Percentiles rank a stretch among this genome's conserved stretches.
Evolutionary conservation across 495 filamentous ascomycete species (phyloP).

Genomic region (Entonaema liquescens): DNA sequence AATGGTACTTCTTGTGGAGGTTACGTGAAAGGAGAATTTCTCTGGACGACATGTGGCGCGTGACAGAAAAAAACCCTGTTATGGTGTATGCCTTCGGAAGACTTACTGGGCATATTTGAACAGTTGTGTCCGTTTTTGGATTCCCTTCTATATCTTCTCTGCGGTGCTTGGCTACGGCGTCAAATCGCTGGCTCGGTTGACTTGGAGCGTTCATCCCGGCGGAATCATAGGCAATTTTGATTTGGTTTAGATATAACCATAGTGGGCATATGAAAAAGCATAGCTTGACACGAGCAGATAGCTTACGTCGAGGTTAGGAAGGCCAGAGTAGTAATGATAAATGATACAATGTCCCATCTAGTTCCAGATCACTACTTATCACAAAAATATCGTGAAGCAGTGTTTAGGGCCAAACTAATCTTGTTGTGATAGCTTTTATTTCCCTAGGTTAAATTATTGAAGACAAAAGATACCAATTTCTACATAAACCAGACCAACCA

Average conservation of each 20-base stretch:
- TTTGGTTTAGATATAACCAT: neutral
- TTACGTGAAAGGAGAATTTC: too few relatives aligned
- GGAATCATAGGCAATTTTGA: neutral
- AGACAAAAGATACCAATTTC: constrained; percentile 31
- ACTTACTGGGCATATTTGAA: neutral
- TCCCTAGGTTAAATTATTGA: constrained; percentile 20
- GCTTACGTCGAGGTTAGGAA: neutral
- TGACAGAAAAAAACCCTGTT: neutral
- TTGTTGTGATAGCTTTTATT: neutral
- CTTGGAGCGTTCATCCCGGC: constrained; percentile 12
- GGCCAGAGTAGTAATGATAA: neutral
- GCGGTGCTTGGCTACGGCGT: constrained; percentile 11
- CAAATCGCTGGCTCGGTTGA: constrained; percentile 6
- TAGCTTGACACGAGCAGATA: neutral
- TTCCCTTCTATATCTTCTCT: neutral
- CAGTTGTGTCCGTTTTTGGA: neutral
- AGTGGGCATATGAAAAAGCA: neutral
- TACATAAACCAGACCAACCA: neutral
- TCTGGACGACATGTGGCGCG: neutral
- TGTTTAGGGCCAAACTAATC: neutral
- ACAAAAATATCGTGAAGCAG: neutral
- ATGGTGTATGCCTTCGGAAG: neutral
- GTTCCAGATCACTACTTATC: neutral
- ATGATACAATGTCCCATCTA: neutral
- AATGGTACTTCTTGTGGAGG: too few relatives aligned